Evolutionary conservation across 2,329 filamentous ascomycete genomes (phyloP).

Genomic region (Metarhizium sp.): DNA sequence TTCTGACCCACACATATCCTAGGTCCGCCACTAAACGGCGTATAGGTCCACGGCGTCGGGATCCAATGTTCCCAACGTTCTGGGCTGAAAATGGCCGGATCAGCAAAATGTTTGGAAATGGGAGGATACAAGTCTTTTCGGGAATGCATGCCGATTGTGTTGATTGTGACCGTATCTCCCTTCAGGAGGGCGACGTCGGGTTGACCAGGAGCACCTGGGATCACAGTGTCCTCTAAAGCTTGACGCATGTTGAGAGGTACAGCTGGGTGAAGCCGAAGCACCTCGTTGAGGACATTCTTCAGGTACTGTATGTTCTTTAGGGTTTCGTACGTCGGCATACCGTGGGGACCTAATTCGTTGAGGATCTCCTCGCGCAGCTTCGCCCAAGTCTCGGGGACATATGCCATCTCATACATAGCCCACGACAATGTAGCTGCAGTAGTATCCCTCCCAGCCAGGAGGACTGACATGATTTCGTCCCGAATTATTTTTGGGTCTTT

Average conservation of each 20-base stretch:
- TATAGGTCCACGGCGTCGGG: conserved; percentile 42
- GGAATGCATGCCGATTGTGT: conserved; percentile 41
- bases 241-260: conserved; percentile 69
- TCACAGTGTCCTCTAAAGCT: conserved; percentile 9
- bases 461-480: conserved; percentile 66
- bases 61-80: conserved; percentile 43
- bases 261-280: conserved; percentile 64
- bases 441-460: conserved; percentile 80
- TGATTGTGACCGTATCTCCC: conserved; percentile 38
- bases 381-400: conserved; percentile 54
- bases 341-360: conserved; percentile 50
- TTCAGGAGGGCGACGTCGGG: conserved; percentile 33
- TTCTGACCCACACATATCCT: conserved; percentile 48
- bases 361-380: conserved; percentile 67
- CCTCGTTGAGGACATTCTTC: conserved; percentile 64
- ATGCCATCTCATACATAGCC: conserved; percentile 71
- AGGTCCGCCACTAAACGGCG: conserved; percentile 43
- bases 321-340: conserved; percentile 64
- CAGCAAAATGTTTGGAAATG: conserved; percentile 24
- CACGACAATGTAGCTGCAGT: conserved; percentile 76
- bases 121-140: conserved; percentile 37
- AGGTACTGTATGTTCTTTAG: conserved; percentile 84
- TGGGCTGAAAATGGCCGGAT: conserved; percentile 33
- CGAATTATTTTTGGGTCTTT: conserved; percentile 53
- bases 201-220: conserved; percentile 13